Evolutionary conservation across 176 grass and related monocot genomes (phyloP).

Genomic region (Alloteropsis semialata): DNA sequence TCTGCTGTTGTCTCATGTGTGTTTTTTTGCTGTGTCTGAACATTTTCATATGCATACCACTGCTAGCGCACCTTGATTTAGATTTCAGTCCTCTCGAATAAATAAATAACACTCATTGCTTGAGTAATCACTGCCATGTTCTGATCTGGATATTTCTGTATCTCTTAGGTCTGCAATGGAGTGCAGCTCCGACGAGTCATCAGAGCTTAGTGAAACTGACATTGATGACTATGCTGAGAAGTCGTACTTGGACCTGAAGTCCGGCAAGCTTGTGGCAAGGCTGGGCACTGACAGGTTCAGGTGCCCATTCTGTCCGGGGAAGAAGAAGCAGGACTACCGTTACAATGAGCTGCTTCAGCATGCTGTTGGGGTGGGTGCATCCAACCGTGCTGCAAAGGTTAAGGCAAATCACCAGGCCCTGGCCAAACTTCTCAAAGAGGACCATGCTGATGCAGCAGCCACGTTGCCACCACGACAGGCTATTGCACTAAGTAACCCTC

Average conservation of each 20-base stretch:
- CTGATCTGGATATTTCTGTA: neutral
- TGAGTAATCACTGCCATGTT: neutral
- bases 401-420: constrained; percentile 59
- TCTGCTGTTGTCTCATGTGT: neutral
- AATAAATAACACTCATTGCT: neutral
- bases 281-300: constrained; percentile 29
- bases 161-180: constrained; percentile 40
- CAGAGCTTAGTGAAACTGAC: constrained; percentile 56
- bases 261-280: constrained; percentile 20
- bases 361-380: constrained; percentile 40
- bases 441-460: constrained; percentile 20
- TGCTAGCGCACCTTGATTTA: neutral
- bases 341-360: constrained; percentile 58
- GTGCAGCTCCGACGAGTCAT: constrained; percentile 43
- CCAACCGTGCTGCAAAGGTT: constrained; percentile 45
- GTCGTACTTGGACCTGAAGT: constrained; percentile 26
- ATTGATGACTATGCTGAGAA: constrained; percentile 48
- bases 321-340: constrained; percentile 64
- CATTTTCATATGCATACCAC: neutral
- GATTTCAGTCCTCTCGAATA: neutral
- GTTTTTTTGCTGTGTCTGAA: neutral
- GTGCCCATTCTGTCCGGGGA: constrained; percentile 52
- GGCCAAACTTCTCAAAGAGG: constrained; percentile 40
- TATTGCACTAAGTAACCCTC: neutral
- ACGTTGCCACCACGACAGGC: neutral